Percentiles rank a stretch among this genome's conserved stretches.
Conservation (phyloP, 225 moss, liverwort and hornwort species). For the Anthoceros angustus region DNA sequence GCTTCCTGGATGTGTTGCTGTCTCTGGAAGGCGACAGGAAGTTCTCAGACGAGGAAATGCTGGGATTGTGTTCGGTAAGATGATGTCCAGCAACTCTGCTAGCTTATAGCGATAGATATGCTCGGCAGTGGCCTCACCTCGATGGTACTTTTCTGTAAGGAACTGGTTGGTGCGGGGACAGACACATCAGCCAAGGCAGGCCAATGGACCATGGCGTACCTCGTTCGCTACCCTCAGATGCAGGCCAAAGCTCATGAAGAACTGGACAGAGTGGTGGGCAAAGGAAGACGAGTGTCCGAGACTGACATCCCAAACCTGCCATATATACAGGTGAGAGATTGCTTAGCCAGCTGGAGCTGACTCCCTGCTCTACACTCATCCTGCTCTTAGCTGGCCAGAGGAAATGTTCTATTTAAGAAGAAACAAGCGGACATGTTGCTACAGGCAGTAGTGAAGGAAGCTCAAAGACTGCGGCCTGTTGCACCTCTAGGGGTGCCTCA, state of each 20-base stretch:
- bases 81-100: not conserved
- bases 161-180: conserved; percentile 29
- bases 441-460: conserved; percentile 46
- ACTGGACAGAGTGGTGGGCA: conserved; percentile 25
- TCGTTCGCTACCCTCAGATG: conserved; percentile 33
- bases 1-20: conserved; percentile 36
- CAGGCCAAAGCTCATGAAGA: conserved; percentile 37
- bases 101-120: not conserved
- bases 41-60: conserved; percentile 30
- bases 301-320: conserved; percentile 30
- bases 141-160: conserved; percentile 13
- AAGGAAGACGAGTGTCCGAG: conserved; percentile 20
- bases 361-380: not conserved
- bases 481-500: conserved; percentile 38
- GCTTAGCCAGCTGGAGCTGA: not conserved
- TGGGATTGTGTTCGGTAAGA: conserved; percentile 38
- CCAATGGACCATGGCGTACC: conserved; percentile 46
- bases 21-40: conserved; percentile 20
- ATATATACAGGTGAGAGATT: conserved; percentile 24
- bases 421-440: not conserved
- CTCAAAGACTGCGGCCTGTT: conserved; percentile 34
- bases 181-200: conserved; percentile 24
- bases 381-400: not conserved
- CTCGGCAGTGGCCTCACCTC: not conserved
- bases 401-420: not conserved